Conservation (phyloP, 2,329 filamentous ascomycete genomes). For the Aphanoascus verrucosus region DNA sequence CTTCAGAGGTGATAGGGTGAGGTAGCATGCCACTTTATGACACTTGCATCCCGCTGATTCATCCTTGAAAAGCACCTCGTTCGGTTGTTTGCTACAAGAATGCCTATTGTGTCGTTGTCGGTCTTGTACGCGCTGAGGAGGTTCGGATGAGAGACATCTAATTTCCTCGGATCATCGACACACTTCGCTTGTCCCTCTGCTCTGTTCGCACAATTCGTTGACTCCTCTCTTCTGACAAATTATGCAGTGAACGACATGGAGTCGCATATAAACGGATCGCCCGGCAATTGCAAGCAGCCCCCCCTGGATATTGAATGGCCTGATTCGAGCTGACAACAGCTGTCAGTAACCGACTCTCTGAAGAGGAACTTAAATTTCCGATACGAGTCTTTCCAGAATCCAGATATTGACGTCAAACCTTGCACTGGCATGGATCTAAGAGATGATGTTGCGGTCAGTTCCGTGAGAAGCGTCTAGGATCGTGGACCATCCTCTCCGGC, state of each 20-base stretch:
- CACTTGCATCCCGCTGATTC: neutral
- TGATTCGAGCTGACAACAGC: neutral
- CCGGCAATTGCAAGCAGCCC: slow-evolving; percentile 6
- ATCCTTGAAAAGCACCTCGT: neutral
- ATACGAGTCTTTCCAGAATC: slow-evolving; percentile 9
- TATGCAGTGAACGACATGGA: neutral
- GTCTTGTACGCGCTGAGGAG: neutral
- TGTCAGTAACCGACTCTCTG: slow-evolving; percentile 4
- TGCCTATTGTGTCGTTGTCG: neutral
- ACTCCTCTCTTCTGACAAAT: neutral
- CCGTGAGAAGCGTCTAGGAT: neutral
- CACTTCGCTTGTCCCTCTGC: neutral
- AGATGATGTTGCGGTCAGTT: slow-evolving; percentile 9
- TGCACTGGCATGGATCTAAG: neutral
- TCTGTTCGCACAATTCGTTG: neutral
- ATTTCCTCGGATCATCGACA: neutral
- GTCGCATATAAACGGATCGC: slow-evolving; percentile 7
- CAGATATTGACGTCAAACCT: slow-evolving; percentile 9
- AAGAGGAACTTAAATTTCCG: slow-evolving; percentile 4
- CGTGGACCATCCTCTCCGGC: slow-evolving; percentile 1
- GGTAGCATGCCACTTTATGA: neutral
- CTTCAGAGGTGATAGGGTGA: neutral
- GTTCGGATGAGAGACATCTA: neutral
- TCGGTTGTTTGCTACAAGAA: slow-evolving; percentile 2
- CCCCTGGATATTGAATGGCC: neutral